Evolutionary conservation across 441 rosid genomes (phyloP).

Genomic region (Populus hybrid): DNA sequence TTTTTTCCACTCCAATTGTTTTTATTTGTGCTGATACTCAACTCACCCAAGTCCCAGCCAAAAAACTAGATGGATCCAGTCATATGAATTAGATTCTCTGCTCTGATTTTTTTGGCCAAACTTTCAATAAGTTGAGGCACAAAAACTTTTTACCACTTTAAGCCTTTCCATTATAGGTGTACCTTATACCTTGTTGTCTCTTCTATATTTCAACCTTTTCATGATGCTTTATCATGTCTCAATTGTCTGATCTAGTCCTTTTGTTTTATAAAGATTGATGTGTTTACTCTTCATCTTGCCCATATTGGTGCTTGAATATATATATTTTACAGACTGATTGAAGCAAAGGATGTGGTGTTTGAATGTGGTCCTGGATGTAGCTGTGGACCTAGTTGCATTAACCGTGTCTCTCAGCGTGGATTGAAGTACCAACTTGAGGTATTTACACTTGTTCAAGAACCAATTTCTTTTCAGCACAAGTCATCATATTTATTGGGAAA

Average conservation of each 20-base stretch:
- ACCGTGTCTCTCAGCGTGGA: conserved; percentile 49
- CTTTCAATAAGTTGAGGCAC: neutral
- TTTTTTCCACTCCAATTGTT: neutral
- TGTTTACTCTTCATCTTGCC: neutral
- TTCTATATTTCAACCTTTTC: neutral
- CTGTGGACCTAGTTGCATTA: conserved; percentile 55
- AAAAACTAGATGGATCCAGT: neutral
- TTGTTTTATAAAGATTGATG: neutral
- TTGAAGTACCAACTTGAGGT: conserved; percentile 54
- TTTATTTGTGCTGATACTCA: neutral
- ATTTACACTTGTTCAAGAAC: conserved; percentile 8
- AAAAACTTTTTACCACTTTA: neutral
- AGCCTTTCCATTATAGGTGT: neutral
- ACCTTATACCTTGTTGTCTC: neutral
- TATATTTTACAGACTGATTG: conserved; percentile 34
- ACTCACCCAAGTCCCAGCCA: neutral
- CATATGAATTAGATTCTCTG: neutral
- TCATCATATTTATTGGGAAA: neutral
- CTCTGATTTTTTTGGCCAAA: neutral
- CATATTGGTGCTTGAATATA: conserved; percentile 7
- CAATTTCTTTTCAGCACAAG: neutral
- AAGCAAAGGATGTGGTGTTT: conserved; percentile 55
- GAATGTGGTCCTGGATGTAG: conserved; percentile 67
- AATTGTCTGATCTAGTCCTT: neutral
- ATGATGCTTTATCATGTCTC: conserved; percentile 2